Evolutionary conservation across 805 yeast species (phyloP).

Genomic region (Wickerhamiella australiensis): DNA sequence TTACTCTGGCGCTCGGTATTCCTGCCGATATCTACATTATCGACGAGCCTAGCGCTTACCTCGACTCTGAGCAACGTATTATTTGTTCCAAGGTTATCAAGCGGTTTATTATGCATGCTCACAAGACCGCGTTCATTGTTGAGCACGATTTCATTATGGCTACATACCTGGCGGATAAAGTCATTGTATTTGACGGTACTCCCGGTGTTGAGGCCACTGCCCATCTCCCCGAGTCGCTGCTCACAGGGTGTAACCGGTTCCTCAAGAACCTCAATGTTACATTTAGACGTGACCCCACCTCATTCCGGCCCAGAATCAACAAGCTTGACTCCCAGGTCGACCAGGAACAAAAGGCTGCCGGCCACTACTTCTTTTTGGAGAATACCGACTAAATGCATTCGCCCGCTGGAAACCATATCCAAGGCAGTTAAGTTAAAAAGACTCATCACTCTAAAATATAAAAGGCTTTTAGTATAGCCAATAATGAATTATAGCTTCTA

Average conservation of each 20-base stretch:
- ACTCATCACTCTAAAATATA: too few species aligned
- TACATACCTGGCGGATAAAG: slow-evolving; percentile 96
- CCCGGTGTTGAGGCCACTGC: slow-evolving; percentile 84
- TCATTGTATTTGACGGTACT: slow-evolving; percentile 92
- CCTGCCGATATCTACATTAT: slow-evolving; percentile 93
- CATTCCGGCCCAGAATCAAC: slow-evolving; percentile 97
- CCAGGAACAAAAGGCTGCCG: slow-evolving; percentile 84
- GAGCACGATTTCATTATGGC: slow-evolving; percentile 99
- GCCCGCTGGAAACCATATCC: not conserved
- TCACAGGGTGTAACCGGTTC: slow-evolving; percentile 95
- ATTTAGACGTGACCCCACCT: slow-evolving; percentile 97
- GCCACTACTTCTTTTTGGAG: slow-evolving; percentile 95
- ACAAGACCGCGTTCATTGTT: slow-evolving; percentile 97
- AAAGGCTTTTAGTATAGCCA: too few species aligned
- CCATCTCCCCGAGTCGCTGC: slow-evolving; percentile 77
- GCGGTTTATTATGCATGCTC: slow-evolving; percentile 89
- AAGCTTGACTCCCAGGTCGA: slow-evolving; percentile 98
- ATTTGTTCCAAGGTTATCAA: slow-evolving; percentile 97
- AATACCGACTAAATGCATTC: slow-evolving; percentile 29
- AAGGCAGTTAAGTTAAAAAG: not conserved
- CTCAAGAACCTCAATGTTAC: slow-evolving; percentile 95
- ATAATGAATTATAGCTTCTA: too few species aligned
- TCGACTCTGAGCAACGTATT: slow-evolving; percentile 99
- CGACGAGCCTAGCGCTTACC: slow-evolving; percentile 97
- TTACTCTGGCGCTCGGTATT: slow-evolving; percentile 84